Base-by-base conservation (phyloP, 2,329 filamentous ascomycete species). In the Ceratocystis cacaofunesta region DNA sequence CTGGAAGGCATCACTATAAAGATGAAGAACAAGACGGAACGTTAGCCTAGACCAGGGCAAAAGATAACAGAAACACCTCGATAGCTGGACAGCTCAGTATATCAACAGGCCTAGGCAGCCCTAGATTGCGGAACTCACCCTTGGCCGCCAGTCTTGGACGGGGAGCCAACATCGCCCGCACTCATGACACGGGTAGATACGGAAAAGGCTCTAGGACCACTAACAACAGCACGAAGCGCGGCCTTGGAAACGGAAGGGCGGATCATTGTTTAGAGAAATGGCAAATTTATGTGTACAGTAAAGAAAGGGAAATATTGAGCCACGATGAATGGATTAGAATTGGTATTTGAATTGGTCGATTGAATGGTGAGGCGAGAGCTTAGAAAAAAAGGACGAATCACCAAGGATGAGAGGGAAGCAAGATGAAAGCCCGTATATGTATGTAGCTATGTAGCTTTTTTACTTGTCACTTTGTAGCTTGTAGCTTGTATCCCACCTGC, bases 1-100 rank as follows among this genome's bases (percentile, higher is more conserved):
- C 78, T 87, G 90, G 84, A 96, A 99, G 66, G 90, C 85, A 74
- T 99, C 92, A 71, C 92, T 95, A 70, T 71, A 25, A 19, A 25
- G 12, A 30, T 15, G 30, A 43, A n/a, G 17, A 62, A 22, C 36
- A 41, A 46, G 30, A 44, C 3, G 22, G 15, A n/a, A 50, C 2
- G n/a, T 63, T 61, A 63, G 61, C 12, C 10, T n/a, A 5, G 1
- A 6, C 32, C 8, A 17, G 22, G 4, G 19, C 22, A 10, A 25
- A 25, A 28, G 6, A 52, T 8, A 22, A n/a, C 17, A 48, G 19
- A 48, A 19, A 48, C 22, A 46, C 12, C 32, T 41, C 41, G 10
- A 41, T 44, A 15, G 36, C 61, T 17, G 32, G 15, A 48, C 22
- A 50, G 48, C 22, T 22, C 17, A 19, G 10, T 41, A 15, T 12